Evolutionary conservation across 2,329 filamentous ascomycete genomes (phyloP).

Genomic region (Magnaporthiopsis rhizophila): DNA sequence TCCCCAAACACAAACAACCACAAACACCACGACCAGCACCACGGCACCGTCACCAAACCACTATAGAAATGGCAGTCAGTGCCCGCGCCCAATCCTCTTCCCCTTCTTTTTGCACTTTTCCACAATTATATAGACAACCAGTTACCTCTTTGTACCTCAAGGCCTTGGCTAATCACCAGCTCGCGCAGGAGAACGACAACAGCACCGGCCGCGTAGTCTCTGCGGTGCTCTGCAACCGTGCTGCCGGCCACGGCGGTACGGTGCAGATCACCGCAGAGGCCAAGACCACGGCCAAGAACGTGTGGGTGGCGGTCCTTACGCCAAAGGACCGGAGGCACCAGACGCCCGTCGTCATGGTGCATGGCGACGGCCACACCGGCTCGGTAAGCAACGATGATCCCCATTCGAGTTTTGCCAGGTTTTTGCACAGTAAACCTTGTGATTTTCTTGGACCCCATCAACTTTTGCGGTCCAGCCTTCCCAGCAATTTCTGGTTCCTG

Average conservation of each 20-base stretch:
- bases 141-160: background rate
- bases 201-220: too few species aligned
- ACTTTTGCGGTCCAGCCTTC: too few species aligned
- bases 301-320: background rate
- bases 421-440: too few species aligned
- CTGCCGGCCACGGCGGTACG: too few species aligned
- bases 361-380: constrained; percentile 11
- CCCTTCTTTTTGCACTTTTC: background rate
- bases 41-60: background rate
- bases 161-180: background rate
- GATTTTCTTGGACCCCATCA: background rate
- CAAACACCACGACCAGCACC: background rate
- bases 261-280: background rate
- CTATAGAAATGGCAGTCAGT: background rate
- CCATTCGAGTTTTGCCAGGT: background rate
- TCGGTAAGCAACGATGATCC: constrained; percentile 3
- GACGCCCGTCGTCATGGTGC: constrained; percentile 11
- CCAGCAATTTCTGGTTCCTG: too few species aligned
- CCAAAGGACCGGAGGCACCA: background rate
- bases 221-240: background rate
- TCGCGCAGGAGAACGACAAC: background rate
- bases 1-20: background rate
- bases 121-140: background rate
- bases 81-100: background rate
- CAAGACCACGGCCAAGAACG: background rate